Conservation (phyloP, 2,329 filamentous ascomycete species). For the Pseudogymnoascus verrucosus region DNA sequence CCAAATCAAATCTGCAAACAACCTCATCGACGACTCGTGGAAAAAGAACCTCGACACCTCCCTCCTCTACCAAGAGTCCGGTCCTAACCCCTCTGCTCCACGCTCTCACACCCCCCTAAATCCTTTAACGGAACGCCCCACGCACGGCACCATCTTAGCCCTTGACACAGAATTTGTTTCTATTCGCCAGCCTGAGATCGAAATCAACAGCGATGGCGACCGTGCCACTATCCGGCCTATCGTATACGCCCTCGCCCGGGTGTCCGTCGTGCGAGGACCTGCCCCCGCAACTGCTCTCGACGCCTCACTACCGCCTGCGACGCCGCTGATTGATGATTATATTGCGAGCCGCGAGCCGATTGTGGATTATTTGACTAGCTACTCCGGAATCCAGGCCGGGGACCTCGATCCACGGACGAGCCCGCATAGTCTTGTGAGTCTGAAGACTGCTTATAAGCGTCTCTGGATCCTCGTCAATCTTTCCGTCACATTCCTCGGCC, state of each 20-base stretch:
- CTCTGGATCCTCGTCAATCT: constrained; percentile 94
- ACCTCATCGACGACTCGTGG: constrained; percentile 80
- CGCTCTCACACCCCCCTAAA: constrained; percentile 40
- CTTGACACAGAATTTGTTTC: constrained; percentile 96
- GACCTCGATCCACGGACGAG: constrained; percentile 77
- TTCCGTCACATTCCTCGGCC: constrained; percentile 87
- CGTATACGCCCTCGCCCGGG: constrained; percentile 83
- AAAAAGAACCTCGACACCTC: constrained; percentile 76
- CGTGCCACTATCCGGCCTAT: constrained; percentile 87
- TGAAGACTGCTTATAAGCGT: constrained; percentile 96
- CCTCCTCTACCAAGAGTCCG: constrained; percentile 67
- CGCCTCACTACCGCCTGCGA: constrained; percentile 65
- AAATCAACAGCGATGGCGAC: constrained; percentile 90
- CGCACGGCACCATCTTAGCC: constrained; percentile 68
- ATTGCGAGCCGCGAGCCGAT: constrained; percentile 85
- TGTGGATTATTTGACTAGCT: constrained; percentile 90
- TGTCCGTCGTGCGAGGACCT: constrained; percentile 74
- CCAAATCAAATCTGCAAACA: constrained; percentile 73
- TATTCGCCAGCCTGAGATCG: constrained; percentile 85
- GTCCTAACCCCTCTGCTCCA: constrained; percentile 24
- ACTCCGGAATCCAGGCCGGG: constrained; percentile 79
- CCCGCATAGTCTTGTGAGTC: constrained; percentile 71
- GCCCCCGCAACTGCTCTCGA: constrained; percentile 17
- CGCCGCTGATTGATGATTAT: constrained; percentile 95
- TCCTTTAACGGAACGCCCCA: constrained; percentile 53